Percentiles rank a stretch among this genome's conserved stretches.
These are phyloP conservation scores for Acacia confusa DNA, from an alignment of 306 rosid genomes.

Conservation along the genomic window DNA sequence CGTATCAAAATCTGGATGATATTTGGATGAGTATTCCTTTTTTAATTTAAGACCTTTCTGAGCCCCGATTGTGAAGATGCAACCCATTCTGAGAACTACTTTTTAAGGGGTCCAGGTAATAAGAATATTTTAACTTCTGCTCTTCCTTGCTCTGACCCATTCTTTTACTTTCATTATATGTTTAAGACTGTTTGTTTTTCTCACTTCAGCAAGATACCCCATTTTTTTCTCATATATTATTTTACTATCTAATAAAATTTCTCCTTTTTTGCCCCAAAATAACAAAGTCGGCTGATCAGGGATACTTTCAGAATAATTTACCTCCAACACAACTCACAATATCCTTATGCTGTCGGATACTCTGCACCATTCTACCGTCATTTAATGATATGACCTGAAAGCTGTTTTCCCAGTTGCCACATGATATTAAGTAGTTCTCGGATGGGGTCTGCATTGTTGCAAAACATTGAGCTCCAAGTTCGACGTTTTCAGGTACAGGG, in stretches of 20 bases:
- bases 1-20: background rate
- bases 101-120: background rate
- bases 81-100: background rate
- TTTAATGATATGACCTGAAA: conserved; percentile 86
- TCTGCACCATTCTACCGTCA: conserved; percentile 93
- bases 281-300: conserved; percentile 10
- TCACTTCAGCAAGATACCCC: background rate
- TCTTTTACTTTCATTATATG: background rate
- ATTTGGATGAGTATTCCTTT: background rate
- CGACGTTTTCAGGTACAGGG: conserved; percentile 88
- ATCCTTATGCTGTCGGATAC: conserved; percentile 96
- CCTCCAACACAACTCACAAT: conserved; percentile 99
- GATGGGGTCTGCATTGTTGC: conserved; percentile 78
- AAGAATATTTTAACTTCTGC: background rate
- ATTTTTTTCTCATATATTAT: background rate
- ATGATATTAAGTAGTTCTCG: conserved; percentile 80
- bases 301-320: conserved; percentile 35
- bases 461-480: conserved; percentile 85
- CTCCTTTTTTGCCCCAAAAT: background rate
- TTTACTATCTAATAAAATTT: background rate
- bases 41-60: background rate
- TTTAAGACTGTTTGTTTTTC: background rate
- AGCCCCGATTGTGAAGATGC: background rate
- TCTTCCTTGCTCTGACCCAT: background rate
- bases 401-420: conserved; percentile 99